Percentiles rank a stretch among this genome's conserved stretches.
Evolutionary conservation across 2,329 filamentous ascomycete genomes (phyloP).

Genomic region (Chaetothyriales sp.): DNA sequence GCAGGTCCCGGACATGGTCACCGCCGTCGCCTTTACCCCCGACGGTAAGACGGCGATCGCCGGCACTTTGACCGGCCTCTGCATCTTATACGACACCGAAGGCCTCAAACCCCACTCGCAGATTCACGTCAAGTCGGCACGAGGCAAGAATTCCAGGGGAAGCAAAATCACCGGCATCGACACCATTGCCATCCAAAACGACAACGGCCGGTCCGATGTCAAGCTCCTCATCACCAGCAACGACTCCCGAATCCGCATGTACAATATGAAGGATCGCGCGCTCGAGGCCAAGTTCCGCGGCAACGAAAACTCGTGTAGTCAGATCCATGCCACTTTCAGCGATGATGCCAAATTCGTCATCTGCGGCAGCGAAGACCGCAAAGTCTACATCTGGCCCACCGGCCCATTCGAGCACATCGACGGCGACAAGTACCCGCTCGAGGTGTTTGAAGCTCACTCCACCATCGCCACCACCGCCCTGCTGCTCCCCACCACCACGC

Average conservation of each 20-base stretch:
- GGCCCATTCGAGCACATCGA: conserved; percentile 34
- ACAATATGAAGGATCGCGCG: conserved; percentile 71
- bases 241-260: conserved; percentile 80
- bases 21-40: conserved; percentile 82
- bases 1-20: conserved; percentile 73
- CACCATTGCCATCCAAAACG: conserved; percentile 48
- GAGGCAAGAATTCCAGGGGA: conserved; percentile 86
- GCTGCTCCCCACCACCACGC: conserved; percentile 66
- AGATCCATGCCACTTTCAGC: conserved; percentile 79
- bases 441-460: conserved; percentile 82
- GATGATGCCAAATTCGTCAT: conserved; percentile 78
- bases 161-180: conserved; percentile 96
- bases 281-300: conserved; percentile 84
- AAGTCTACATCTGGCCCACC: conserved; percentile 82
- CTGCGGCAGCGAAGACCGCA: conserved; percentile 83
- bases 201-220: conserved; percentile 49
- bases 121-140: conserved; percentile 81
- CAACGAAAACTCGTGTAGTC: conserved; percentile 76
- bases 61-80: conserved; percentile 71
- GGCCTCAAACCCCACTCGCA: conserved; percentile 72
- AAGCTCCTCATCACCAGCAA: conserved; percentile 89
- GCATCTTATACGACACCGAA: conserved; percentile 85
- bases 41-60: conserved; percentile 84
- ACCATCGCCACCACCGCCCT: conserved; percentile 80
- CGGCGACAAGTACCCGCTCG: conserved; percentile 63